Percentiles rank a stretch among this genome's conserved stretches.
These are phyloP conservation scores for Aspergillus neoniger DNA, from an alignment of 2,329 filamentous ascomycete genomes.

Conservation along the genomic window DNA sequence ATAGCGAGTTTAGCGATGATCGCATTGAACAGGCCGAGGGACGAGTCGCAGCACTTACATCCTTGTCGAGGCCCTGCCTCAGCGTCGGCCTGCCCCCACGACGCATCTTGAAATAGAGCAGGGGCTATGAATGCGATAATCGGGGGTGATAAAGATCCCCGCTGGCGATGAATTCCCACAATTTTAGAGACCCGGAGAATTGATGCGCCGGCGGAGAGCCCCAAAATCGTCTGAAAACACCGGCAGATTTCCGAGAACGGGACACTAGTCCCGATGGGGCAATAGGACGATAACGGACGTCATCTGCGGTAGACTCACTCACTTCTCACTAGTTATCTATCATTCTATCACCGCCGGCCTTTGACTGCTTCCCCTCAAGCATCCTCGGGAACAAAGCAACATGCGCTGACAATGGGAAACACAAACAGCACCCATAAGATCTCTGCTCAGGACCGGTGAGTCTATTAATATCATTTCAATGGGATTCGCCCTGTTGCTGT, in stretches of 20 bases:
- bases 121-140: not conserved
- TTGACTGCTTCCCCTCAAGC: not conserved
- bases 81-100: constrained; percentile 51
- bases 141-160: constrained; percentile 2
- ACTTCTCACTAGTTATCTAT: too few relatives aligned
- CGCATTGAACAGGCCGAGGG: not conserved
- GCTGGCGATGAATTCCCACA: constrained; percentile 20
- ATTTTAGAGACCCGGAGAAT: constrained; percentile 21
- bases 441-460: constrained; percentile 82
- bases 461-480: not conserved
- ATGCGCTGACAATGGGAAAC: constrained; percentile 62
- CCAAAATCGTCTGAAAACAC: not conserved
- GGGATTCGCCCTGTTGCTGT: not conserved
- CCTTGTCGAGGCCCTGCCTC: constrained; percentile 63
- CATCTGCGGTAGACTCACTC: constrained; percentile 1
- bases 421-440: constrained; percentile 64
- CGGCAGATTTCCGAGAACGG: not conserved
- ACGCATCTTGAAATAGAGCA: constrained; percentile 35
- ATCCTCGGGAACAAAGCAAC: constrained; percentile 17
- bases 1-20: constrained; percentile 14
- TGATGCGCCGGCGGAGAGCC: constrained; percentile 15
- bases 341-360: constrained; percentile 5
- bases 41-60: constrained; percentile 45
- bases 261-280: not conserved
- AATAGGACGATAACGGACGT: constrained; percentile 6